These are phyloP conservation scores for Tillandsia leiboldiana DNA, from an alignment of 176 grass and related monocot genomes.

Conservation along the genomic window DNA sequence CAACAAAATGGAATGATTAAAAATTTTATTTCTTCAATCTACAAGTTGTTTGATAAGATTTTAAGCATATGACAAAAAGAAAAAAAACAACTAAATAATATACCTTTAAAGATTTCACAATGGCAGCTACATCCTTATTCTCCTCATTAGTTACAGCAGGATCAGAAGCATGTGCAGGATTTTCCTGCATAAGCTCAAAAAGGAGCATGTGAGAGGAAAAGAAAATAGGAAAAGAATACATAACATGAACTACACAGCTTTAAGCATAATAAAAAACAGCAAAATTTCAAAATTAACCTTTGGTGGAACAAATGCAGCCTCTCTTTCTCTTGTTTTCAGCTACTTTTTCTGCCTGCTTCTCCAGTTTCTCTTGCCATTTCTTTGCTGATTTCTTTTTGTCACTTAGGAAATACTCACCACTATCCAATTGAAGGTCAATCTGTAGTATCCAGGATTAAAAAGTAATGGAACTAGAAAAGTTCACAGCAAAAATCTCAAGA, in stretches of 20 bases:
- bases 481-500: background rate
- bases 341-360: conserved; percentile 77
- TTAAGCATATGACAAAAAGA: background rate
- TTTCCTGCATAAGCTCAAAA: conserved; percentile 41
- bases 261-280: background rate
- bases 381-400: conserved; percentile 81
- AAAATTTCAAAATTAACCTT: conserved; percentile 31
- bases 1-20: background rate
- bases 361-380: conserved; percentile 85
- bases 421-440: conserved; percentile 74
- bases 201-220: conserved; percentile 8
- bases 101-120: conserved; percentile 88
- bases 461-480: background rate
- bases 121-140: conserved; percentile 29
- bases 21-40: background rate
- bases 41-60: background rate
- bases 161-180: conserved; percentile 24
- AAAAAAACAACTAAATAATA: conserved; percentile 11
- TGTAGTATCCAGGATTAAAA: conserved; percentile 28
- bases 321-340: conserved; percentile 92
- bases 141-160: conserved; percentile 34
- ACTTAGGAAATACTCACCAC: conserved; percentile 92
- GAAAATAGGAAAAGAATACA: conserved; percentile 9
- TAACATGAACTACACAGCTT: background rate
- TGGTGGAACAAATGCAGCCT: conserved; percentile 78